Percentiles rank a stretch among this genome's conserved stretches.
phyloP scores from a whole-genome alignment of 345 rosid species.

The Syzygium aqueum region DNA sequence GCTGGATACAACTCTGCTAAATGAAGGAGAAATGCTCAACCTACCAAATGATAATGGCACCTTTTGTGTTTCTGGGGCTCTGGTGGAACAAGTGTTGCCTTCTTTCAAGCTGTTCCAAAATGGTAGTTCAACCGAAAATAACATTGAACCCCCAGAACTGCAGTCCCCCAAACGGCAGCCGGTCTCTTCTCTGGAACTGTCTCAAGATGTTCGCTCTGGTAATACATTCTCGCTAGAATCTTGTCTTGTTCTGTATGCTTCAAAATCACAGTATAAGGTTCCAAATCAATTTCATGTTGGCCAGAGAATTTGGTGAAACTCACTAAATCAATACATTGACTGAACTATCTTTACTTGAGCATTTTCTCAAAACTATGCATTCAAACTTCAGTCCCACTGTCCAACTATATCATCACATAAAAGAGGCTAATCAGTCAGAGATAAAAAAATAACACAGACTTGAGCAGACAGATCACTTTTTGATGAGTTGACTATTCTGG shows the following conservation, averaged over 20 bases:
- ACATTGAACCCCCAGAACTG: background rate
- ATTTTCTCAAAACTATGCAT: background rate
- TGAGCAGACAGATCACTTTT: background rate
- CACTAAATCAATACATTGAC: background rate
- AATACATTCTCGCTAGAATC: background rate
- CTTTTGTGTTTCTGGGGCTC: too few species aligned
- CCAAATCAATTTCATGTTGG: background rate
- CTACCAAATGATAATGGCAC: too few species aligned
- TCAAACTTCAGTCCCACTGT: background rate
- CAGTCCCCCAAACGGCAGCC: background rate
- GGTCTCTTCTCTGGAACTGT: constrained; percentile 5
- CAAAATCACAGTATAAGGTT: background rate
- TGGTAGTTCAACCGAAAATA: background rate
- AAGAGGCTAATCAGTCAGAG: background rate
- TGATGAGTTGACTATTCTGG: background rate
- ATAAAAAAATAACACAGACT: background rate
- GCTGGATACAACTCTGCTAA: too few species aligned
- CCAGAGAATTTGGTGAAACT: background rate
- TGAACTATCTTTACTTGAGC: background rate
- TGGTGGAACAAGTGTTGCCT: too few species aligned
- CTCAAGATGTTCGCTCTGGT: constrained; percentile 9
- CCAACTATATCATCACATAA: background rate
- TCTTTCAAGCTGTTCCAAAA: too few species aligned
- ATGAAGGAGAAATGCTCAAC: too few species aligned
- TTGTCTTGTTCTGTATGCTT: background rate